Base-by-base conservation (phyloP, 495 filamentous ascomycete species). In the Apiosordaria backusii region DNA sequence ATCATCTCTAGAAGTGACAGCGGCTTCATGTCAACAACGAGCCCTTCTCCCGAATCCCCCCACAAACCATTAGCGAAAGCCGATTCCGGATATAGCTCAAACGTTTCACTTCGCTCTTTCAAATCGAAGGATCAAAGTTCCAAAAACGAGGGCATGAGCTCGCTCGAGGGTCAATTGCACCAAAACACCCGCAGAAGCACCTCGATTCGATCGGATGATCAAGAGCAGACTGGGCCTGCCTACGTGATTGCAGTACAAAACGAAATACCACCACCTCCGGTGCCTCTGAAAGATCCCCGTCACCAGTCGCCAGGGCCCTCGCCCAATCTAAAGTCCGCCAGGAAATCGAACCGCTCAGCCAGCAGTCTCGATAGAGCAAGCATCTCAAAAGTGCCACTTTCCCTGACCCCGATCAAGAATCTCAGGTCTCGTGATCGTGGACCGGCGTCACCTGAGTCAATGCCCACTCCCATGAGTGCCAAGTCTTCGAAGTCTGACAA, bases 21-120 rank as follows among this genome's bases (percentile, higher is more conserved):
- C 50, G 81, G 78, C 7, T 77, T 83, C 54, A 68, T 72, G 6
- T 73, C 79, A 0, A 65, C 65, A 6, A 54, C 60, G n/a, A 80
- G 77, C 64, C 75, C 79, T 0, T 66, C 66, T 4, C 74, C 78
- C 2, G 77, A 80, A 22, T 62, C 26, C 22, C 68, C 74, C 2
- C 73, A 75, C 35, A 81, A 80, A 50, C 71, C 77, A 13, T 66
- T 84, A 19, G 77, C 81, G 7, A 85, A 85, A 57, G 82, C 82
- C 27, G 83, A 86, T 63, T 84, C 81, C n/a, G 84, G 84, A 21
- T 86, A 86, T 60, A 83, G 83, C 68, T 85, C 82, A 5, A 84
- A 80, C 61, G 75, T 81, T 4, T 85, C 83, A 16, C 67, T 83
- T 22, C 77, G 79, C 21, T 84, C 82, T 0, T 78, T 84, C 54